These are phyloP conservation scores for Penicillium canariense DNA, from an alignment of 495 filamentous ascomycete genomes.

Conservation along the genomic window DNA sequence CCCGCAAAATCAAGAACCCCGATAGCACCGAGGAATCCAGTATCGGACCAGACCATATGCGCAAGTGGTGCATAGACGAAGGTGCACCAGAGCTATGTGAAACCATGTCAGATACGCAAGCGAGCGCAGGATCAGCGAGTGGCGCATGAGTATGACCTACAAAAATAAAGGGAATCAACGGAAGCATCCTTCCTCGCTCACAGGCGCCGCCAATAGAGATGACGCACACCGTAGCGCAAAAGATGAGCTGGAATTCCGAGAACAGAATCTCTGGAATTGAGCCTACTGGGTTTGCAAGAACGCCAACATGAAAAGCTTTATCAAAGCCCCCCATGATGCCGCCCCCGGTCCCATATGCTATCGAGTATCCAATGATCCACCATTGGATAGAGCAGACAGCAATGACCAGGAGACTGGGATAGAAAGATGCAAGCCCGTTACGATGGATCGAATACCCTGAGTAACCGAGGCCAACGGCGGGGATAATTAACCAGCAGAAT, in stretches of 20 bases:
- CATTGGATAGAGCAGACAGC: slow-evolving; percentile 46
- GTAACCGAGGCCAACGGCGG: slow-evolving; percentile 43
- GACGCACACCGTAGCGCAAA: slow-evolving; percentile 48
- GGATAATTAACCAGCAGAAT: slow-evolving; percentile 34
- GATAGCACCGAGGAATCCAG: slow-evolving; percentile 34
- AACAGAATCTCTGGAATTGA: slow-evolving; percentile 52
- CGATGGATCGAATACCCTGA: slow-evolving; percentile 45
- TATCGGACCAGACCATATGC: slow-evolving; percentile 45
- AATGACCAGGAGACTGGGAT: slow-evolving; percentile 43
- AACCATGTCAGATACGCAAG: neutral
- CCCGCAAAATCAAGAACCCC: slow-evolving; percentile 47
- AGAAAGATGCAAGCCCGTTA: slow-evolving; percentile 47
- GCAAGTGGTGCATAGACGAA: slow-evolving; percentile 46
- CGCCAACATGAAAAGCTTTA: slow-evolving; percentile 37
- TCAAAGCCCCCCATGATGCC: slow-evolving; percentile 38
- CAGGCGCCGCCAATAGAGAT: slow-evolving; percentile 46
- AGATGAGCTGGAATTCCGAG: slow-evolving; percentile 52
- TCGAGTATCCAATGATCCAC: slow-evolving; percentile 44
- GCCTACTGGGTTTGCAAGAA: slow-evolving; percentile 41
- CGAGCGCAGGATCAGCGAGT: neutral
- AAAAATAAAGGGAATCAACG: slow-evolving; percentile 51
- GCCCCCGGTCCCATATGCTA: slow-evolving; percentile 40
- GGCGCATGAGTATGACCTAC: slow-evolving; percentile 20
- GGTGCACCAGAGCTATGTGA: slow-evolving; percentile 40
- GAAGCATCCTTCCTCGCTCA: slow-evolving; percentile 49